These are phyloP conservation scores for Ophiostoma sp. DNA, from an alignment of 2,329 filamentous ascomycete genomes.

Conservation along the genomic window DNA sequence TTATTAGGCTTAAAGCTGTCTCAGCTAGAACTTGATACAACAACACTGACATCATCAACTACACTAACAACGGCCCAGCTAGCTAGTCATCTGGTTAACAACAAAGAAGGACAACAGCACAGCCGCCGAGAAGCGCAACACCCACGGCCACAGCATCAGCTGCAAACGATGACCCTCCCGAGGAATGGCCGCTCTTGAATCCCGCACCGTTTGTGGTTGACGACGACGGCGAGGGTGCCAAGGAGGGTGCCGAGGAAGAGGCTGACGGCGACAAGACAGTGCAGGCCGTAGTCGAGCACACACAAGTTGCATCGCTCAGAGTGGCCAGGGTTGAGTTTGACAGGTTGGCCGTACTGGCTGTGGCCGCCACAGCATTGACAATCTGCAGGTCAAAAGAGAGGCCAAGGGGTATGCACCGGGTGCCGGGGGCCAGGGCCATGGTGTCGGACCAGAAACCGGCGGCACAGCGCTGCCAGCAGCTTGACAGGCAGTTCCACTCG, in stretches of 20 bases:
- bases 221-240: background rate
- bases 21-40: no score
- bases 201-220: background rate
- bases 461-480: slow-evolving; percentile 48
- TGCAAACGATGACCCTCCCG: background rate
- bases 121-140: background rate
- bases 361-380: background rate
- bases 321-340: background rate
- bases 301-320: background rate
- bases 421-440: slow-evolving; percentile 43
- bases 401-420: slow-evolving; percentile 42
- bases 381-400: slow-evolving; percentile 38
- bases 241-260: background rate
- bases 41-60: background rate
- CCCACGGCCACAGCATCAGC: background rate
- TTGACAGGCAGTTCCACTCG: slow-evolving; percentile 51
- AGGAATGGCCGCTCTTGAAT: background rate
- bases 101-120: background rate
- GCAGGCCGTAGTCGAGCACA: background rate
- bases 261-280: background rate
- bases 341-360: background rate
- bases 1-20: no score
- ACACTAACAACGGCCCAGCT: no score
- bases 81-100: background rate
- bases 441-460: slow-evolving; percentile 43